Conservation (phyloP, 2,329 filamentous ascomycete genomes). For the Rhexocercosporidium sp. region DNA sequence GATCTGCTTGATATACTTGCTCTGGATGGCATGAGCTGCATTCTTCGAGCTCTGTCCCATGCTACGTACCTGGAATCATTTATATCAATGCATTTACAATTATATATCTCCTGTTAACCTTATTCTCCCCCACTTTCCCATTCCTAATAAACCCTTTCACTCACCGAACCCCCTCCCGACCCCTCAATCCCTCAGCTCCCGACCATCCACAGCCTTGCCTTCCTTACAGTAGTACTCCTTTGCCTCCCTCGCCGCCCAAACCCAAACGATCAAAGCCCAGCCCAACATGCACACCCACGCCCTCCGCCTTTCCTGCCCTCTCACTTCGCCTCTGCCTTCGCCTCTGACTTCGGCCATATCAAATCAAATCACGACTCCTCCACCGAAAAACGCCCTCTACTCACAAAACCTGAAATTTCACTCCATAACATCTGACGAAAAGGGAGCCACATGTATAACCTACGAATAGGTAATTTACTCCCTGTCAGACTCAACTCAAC, state of each 20-base stretch:
- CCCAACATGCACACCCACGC: background rate
- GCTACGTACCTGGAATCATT: too few relatives aligned
- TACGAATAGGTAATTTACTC: too few relatives aligned
- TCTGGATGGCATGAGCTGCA: too few relatives aligned
- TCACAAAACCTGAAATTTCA: background rate
- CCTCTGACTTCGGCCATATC: background rate
- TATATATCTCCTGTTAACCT: background rate
- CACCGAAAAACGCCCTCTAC: background rate
- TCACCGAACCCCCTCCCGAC: conserved; percentile 1
- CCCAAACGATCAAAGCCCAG: background rate
- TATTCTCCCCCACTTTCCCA: background rate
- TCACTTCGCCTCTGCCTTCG: background rate
- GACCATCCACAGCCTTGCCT: conserved; percentile 2
- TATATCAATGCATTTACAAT: background rate
- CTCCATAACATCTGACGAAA: background rate
- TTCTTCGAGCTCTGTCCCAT: too few relatives aligned
- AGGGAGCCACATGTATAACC: background rate
- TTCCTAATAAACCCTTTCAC: background rate
- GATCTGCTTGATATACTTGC: too few relatives aligned
- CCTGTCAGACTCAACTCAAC: too few relatives aligned
- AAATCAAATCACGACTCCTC: background rate
- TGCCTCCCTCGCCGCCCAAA: conserved; percentile 4
- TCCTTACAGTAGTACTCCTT: too few relatives aligned
- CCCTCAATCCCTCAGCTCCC: background rate
- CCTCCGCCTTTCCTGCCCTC: background rate